Base-by-base conservation (phyloP, 2,329 filamentous ascomycete genomes). In the Alternaria arbusti region DNA sequence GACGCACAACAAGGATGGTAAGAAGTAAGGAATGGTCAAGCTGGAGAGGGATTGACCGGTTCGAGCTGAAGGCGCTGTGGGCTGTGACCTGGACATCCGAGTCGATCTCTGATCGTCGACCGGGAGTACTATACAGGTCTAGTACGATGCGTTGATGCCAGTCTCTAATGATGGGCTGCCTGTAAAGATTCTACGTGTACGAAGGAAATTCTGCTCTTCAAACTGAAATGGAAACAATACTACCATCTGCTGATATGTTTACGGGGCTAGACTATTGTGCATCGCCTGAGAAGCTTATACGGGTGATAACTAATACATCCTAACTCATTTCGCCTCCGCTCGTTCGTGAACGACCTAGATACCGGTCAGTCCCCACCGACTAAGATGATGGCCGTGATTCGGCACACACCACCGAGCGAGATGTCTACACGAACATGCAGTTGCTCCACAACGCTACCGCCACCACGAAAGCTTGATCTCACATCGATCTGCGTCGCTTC, bases 401-500 rank as follows among this genome's bases (percentile, higher is more conserved):
- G 26, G 26, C 20, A 32, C 47, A 30, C 25, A 32, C 8, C 10
- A 51, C 28, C 49, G 49, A 51, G 12, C 28, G 17, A 54, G 12
- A 44, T 54, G 22, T 40, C 36, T 57, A 13, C 28, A 20, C 15
- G 36, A 17, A 36, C 15, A 23, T 51, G 49, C 20, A n/a, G 22
- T 23, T 40, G 40, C 20, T 28, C 57, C 26, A 40, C 43, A 25
- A 60, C 23, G 28, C 51, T 30, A 60, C 13, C 15, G 12, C 26
- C 11, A 40, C 28, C 13, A 32, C 17, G 10, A 55, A 60, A 60
- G 57, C 51, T 60, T 56, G 17, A 60, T 43, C n/a, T 20, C 22
- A 43, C 57, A 56, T 47, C 22, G 57, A 56, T 49, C 50, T 17
- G 10, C 51, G 28, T 36, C 23, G 49, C 49, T 12, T 23, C 30